phyloP scores from a whole-genome alignment of 495 filamentous ascomycete species.

The Xylaria castorea region DNA sequence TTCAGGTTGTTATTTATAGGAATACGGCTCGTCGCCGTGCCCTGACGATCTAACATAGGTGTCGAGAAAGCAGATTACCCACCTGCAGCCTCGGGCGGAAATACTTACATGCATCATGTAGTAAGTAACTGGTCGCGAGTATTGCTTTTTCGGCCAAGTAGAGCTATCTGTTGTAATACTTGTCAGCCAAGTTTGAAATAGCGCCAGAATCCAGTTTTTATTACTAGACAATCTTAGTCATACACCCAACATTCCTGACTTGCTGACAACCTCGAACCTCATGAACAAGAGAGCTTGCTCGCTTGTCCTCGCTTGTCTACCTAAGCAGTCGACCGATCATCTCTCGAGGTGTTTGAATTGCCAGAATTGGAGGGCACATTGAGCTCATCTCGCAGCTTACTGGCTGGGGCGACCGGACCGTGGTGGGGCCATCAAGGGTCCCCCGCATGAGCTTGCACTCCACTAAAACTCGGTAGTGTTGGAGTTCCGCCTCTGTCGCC shows the following conservation, averaged over 20 bases:
- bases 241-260: not conserved
- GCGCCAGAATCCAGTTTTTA: not conserved
- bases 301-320: no score
- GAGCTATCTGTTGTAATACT: not conserved
- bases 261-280: not conserved
- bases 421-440: not conserved
- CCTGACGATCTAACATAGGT: constrained; percentile 5
- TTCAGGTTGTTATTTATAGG: constrained; percentile 8
- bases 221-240: not conserved
- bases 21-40: not conserved
- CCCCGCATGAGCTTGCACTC: not conserved
- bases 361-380: constrained; percentile 2
- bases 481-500: constrained; percentile 6
- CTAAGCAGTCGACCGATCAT: not conserved
- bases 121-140: not conserved
- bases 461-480: constrained; percentile 15
- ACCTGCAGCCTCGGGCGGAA: not conserved
- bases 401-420: constrained; percentile 20
- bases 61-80: not conserved
- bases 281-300: not conserved
- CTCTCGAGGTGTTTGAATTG: not conserved
- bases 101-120: not conserved
- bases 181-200: not conserved
- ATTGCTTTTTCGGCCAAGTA: constrained; percentile 5
- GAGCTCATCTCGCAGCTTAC: constrained; percentile 5